Evolutionary conservation across 345 rosid genomes (phyloP), one percentile per base, ranked within the genome.

Genomic region (Corchorus capsularis): DNA sequence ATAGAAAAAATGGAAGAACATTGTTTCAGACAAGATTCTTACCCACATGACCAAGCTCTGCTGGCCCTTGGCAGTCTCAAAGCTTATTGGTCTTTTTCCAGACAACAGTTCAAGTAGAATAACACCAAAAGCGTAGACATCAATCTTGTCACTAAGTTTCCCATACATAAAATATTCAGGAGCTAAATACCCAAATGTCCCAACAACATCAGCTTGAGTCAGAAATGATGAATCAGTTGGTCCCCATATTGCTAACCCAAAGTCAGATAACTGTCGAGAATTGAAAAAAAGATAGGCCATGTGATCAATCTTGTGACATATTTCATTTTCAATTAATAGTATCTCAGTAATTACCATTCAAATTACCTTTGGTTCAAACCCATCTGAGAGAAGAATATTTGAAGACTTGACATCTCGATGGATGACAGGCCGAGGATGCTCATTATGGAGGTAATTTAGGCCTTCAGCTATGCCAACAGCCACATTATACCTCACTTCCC

Each of bases 101-200:
- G 99, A 90, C 34, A 96, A 77, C 77, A 96, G 74, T 79, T 96
- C 99, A 39, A 96, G 94, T 59, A 96, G 82, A 66, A 96, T 94
- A 47, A 93, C 93, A 16, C 99, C 99, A 67, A 87, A 96, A 76
- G 99, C 94, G 52, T 96, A 96, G 72, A 93, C 93, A 75, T 96
- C 99, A 34, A 93, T 83, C 88, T 91, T 93, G 82, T 93, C 89
- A 43, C 99, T 96, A 27, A 93, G 87, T 85, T 93, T 93, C 22
- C 99, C 99, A 14, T 87, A 93, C 99, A 96, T 93, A 60, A 96
- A 96, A 79, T 93, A 96, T 69, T 93, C 99, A 15, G 99, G 99
- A 63, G 99, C 99, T 69, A 96, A 92, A 80, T 96, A 96, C 50
- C 99, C 99, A 74, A 96, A 96, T 53, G 99, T 96, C 61, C 99